A percentile compares a stretch with the other conserved stretches of the same genome.
Evolutionary conservation across 2,329 filamentous ascomycete genomes (phyloP).

Genomic region (Scedosporium boydii): DNA sequence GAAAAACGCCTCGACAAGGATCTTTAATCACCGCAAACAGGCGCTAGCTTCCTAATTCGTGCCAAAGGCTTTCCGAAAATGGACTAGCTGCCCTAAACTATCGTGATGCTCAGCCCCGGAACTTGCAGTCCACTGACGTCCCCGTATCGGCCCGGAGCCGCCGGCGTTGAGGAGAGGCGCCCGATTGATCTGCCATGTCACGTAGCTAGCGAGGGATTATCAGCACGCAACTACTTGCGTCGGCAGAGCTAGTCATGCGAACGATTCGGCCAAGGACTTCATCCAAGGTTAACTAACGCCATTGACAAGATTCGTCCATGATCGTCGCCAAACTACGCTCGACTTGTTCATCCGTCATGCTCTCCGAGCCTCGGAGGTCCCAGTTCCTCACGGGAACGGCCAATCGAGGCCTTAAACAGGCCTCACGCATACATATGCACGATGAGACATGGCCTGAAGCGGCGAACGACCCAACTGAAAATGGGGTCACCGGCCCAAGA

Average conservation of each 20-base stretch:
- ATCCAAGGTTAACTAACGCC: background rate
- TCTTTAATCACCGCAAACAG: background rate
- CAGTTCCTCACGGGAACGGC: too few species aligned
- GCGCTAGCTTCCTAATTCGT: background rate
- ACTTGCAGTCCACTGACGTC: background rate
- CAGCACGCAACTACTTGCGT: background rate
- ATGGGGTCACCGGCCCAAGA: too few species aligned
- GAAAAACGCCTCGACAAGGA: background rate
- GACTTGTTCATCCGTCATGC: background rate
- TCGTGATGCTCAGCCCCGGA: background rate
- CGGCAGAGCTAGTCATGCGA: background rate
- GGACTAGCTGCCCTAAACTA: background rate
- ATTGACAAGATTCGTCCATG: background rate
- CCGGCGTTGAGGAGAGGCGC: background rate
- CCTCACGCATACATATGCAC: too few species aligned
- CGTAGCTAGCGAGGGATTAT: background rate
- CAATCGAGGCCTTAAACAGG: too few species aligned
- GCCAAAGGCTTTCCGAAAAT: background rate
- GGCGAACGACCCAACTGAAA: too few species aligned
- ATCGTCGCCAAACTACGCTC: background rate
- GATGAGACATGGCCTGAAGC: too few species aligned
- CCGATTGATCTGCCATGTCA: background rate
- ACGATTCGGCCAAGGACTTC: background rate
- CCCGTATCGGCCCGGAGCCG: background rate
- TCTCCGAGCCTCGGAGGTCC: too few species aligned